Conservation (phyloP, 1,284 basidiomycete genomes). For the Entoloma clypeatum region DNA sequence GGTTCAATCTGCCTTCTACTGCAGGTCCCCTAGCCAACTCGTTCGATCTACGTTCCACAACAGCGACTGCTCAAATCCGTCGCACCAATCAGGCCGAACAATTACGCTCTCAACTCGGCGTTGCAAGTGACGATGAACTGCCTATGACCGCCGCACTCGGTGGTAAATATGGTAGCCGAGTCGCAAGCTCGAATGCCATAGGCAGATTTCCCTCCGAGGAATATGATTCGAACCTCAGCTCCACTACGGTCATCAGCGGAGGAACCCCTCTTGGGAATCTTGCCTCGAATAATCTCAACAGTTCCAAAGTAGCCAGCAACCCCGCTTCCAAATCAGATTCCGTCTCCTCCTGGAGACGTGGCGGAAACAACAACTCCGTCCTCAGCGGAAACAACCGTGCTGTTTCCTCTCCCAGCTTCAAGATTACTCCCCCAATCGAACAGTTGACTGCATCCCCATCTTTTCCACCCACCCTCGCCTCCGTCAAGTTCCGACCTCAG, state of each 20-base stretch:
- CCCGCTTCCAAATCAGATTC: conserved; percentile 69
- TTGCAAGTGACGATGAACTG: conserved; percentile 49
- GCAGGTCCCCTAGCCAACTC: conserved; percentile 61
- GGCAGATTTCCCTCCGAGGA: conserved; percentile 37
- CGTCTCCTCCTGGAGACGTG: conserved; percentile 73
- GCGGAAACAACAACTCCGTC: conserved; percentile 64
- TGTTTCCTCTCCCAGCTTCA: conserved; percentile 60
- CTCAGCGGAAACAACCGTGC: conserved; percentile 60
- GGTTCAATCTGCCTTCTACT: conserved; percentile 57
- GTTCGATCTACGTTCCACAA: conserved; percentile 57
- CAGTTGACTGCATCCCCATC: conserved; percentile 53
- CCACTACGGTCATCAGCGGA: conserved; percentile 67
- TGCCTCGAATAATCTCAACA: conserved; percentile 35
- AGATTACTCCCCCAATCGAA: conserved; percentile 64
- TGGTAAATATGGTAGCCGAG: conserved; percentile 70
- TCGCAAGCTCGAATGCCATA: conserved; percentile 39
- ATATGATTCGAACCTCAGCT: conserved; percentile 52
- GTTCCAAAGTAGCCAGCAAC: conserved; percentile 26
- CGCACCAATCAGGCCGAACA: conserved; percentile 65
- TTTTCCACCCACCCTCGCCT: conserved; percentile 28
- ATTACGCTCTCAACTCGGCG: conserved; percentile 53
- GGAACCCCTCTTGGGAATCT: conserved; percentile 61
- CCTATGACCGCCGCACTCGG: conserved; percentile 78
- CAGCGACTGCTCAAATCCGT: conserved; percentile 52
- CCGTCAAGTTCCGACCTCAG: conserved; percentile 58